Conservation (phyloP, 352 stramenopile genomes). For the Phytophthora constricta region DNA sequence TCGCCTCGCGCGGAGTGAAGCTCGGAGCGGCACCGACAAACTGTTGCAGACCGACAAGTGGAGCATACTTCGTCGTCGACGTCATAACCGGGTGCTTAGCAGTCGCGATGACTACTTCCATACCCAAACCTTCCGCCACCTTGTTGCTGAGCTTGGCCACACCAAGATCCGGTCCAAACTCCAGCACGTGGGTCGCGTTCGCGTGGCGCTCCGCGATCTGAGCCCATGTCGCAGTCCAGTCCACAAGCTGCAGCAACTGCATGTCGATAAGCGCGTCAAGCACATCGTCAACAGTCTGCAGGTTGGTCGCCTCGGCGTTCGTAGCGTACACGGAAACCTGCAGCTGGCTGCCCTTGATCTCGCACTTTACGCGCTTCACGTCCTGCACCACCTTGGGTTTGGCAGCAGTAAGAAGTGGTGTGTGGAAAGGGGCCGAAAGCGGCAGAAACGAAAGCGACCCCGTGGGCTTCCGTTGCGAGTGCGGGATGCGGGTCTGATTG, state of each 20-base stretch:
- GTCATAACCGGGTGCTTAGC: slow-evolving; percentile 45
- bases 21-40: slow-evolving; percentile 43
- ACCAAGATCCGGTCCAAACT: slow-evolving; percentile 78
- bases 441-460: slow-evolving; percentile 61
- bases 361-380: slow-evolving; percentile 49
- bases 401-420: slow-evolving; percentile 48
- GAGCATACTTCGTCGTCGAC: slow-evolving; percentile 28
- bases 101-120: slow-evolving; percentile 58
- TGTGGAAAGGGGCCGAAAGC: slow-evolving; percentile 85
- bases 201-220: slow-evolving; percentile 43
- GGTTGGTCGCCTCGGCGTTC: slow-evolving; percentile 49
- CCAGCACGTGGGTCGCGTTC: slow-evolving; percentile 72
- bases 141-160: slow-evolving; percentile 54
- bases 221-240: slow-evolving; percentile 65
- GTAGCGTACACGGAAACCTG: slow-evolving; percentile 76
- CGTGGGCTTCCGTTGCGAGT: slow-evolving; percentile 79
- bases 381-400: slow-evolving; percentile 57
- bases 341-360: slow-evolving; percentile 55
- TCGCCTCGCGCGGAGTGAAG: slow-evolving; percentile 12
- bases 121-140: slow-evolving; percentile 57
- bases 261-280: slow-evolving; percentile 59
- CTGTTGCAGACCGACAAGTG: slow-evolving; percentile 47
- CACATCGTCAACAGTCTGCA: slow-evolving; percentile 58
- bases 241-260: slow-evolving; percentile 67
- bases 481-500: slow-evolving; percentile 75